phyloP scores from a whole-genome alignment of 768 basidiomycete genomes.

The Heimioporus sp. region DNA sequence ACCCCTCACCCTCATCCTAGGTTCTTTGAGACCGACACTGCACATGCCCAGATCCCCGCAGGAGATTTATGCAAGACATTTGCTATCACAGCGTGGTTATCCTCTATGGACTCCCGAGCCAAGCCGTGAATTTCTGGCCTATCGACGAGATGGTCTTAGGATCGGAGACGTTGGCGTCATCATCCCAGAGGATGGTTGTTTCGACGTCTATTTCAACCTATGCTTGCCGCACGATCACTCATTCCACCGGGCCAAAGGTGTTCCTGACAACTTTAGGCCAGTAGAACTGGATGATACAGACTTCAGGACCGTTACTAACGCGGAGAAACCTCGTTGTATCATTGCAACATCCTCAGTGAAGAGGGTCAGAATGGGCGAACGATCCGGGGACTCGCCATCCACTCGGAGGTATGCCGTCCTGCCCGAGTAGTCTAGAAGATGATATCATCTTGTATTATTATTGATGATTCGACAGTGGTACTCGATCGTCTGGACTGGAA shows the following conservation, averaged over 20 bases:
- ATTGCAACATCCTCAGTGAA: slow-evolving; percentile 11
- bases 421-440: no score
- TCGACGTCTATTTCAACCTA: no score
- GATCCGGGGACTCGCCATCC: background rate
- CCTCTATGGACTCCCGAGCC: slow-evolving; percentile 35
- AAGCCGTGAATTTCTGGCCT: slow-evolving; percentile 20
- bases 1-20: no score
- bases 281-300: no score
- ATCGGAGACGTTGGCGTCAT: slow-evolving; percentile 9
- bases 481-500: background rate
- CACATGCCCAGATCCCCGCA: slow-evolving; percentile 6
- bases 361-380: background rate
- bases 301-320: background rate
- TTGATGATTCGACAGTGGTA: background rate
- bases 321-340: slow-evolving; percentile 10
- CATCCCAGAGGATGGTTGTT: no score
- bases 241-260: slow-evolving; percentile 4
- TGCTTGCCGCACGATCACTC: slow-evolving; percentile 21
- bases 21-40: no score
- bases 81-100: slow-evolving; percentile 25
- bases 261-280: slow-evolving; percentile 25
- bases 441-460: no score
- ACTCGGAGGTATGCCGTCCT: background rate
- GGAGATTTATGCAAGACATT: slow-evolving; percentile 17
- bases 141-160: slow-evolving; percentile 25